A percentile compares a stretch with the other conserved stretches of the same genome.
Evolutionary conservation across 257 asterid species (phyloP).

Genomic region (Osmanthus fragrans): DNA sequence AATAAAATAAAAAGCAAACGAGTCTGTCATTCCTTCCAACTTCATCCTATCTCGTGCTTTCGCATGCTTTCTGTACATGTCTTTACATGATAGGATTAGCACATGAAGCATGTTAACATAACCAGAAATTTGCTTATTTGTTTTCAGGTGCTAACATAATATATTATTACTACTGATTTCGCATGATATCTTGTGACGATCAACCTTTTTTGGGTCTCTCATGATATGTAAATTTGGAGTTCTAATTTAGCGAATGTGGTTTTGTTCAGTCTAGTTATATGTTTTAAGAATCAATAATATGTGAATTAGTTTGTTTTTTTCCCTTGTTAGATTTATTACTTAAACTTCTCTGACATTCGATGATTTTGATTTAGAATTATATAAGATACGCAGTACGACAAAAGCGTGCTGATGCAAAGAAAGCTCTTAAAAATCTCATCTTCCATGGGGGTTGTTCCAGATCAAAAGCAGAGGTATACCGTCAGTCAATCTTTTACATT

Average conservation of each 20-base stretch:
- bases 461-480: slow-evolving; percentile 51
- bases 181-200: slow-evolving; percentile 1
- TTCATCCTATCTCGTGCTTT: not conserved
- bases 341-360: slow-evolving; percentile 19
- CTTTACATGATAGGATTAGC: not conserved
- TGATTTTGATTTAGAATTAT: slow-evolving; percentile 42
- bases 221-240: not conserved
- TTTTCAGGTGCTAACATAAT: too few species aligned
- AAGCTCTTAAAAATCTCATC: slow-evolving; percentile 61
- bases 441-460: slow-evolving; percentile 50
- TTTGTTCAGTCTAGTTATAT: not conserved
- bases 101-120: too few species aligned
- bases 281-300: not conserved
- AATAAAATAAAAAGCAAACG: not conserved
- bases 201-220: not conserved
- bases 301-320: not conserved
- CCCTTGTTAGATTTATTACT: not conserved
- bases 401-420: slow-evolving; percentile 69
- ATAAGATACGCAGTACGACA: slow-evolving; percentile 54
- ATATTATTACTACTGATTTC: too few species aligned
- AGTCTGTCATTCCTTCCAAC: not conserved
- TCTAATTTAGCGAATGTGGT: not conserved
- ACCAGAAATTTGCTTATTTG: too few species aligned
- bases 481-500: slow-evolving; percentile 3
- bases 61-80: not conserved